Evolutionary conservation across 2,329 filamentous ascomycete species (phyloP), one percentile per base, ranked within the genome.

Genomic region (Mycogone perniciosa): DNA sequence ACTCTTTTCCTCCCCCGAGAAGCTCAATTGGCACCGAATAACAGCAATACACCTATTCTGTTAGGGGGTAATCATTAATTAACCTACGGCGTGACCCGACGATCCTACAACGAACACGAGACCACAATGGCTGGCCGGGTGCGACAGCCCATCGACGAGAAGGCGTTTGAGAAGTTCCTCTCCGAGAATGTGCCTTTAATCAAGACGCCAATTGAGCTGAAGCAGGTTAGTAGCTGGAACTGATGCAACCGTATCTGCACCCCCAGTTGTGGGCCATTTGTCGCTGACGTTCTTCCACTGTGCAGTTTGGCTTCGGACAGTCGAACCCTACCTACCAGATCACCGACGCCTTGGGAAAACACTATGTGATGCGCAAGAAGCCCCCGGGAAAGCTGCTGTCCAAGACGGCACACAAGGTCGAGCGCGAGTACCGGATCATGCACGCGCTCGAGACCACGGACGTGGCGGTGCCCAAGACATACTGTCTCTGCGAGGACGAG

Each of bases 261-360:
- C 6, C 2, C 9, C 39, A 42, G 27, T 26, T 42, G 39, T 27
- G 39, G 6, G 35, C 35, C 31, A 29, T 5, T 44, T 50, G 10
- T 45, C 52, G 43, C 49, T 54, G 40, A 48, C 48, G n/a, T 27
- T 6, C 55, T 48, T 46, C 38, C 26, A 20, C 31, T 29, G 29
- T 26, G 26, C 63, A 97, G 88, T 99, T 97, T 67, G 89, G 91
- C 62, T 97, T 95, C 67, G 93, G 93, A 54, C 93, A 97, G 72
- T 96, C 89, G 52, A 99, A 97, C 67, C 93, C 93, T 41, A 99
- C 93, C 2, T 99, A 97, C 72, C 89, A 92, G 63, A 77, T 97
- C 63, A 95, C 84, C 11, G 84, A 84, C 47, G 76, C 82, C 57
- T 76, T 83, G 64, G 82, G 84, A 46, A 69, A 75, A 59, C 83